These are phyloP conservation scores for Apiospora malaysiana DNA, from an alignment of 2,329 filamentous ascomycete genomes.

Conservation along the genomic window DNA sequence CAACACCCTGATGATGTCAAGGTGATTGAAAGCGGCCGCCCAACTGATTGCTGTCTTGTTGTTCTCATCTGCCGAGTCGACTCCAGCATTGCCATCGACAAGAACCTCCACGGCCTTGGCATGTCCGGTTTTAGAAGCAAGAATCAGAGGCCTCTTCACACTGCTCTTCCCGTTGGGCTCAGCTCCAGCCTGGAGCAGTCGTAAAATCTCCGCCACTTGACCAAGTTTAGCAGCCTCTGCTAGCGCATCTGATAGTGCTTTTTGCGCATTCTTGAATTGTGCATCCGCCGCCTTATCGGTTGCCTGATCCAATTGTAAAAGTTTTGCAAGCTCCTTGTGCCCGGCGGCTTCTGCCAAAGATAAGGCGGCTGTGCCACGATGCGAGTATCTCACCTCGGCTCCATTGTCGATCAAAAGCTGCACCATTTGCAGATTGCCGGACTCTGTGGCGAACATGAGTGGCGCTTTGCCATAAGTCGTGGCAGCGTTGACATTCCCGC, in stretches of 20 bases:
- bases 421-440: not conserved
- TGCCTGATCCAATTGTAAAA: not conserved
- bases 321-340: not conserved
- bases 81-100: not conserved
- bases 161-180: not conserved
- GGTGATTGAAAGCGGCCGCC: not conserved
- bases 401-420: not conserved
- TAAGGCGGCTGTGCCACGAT: not conserved
- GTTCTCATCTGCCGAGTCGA: not conserved
- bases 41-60: not conserved
- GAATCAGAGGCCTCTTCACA: not conserved
- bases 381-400: not conserved
- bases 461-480: not conserved
- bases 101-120: not conserved
- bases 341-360: not conserved
- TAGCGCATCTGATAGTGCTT: not conserved
- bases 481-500: not conserved
- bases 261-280: too few relatives aligned
- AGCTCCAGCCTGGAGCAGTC: not conserved
- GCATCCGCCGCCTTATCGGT: not conserved
- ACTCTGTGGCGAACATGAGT: not conserved
- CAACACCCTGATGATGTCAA: not conserved
- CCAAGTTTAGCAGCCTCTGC: not conserved
- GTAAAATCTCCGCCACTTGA: not conserved
- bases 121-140: not conserved